Evolutionary conservation across 306 rosid species (phyloP).

Genomic region (Dryas drummondii): DNA sequence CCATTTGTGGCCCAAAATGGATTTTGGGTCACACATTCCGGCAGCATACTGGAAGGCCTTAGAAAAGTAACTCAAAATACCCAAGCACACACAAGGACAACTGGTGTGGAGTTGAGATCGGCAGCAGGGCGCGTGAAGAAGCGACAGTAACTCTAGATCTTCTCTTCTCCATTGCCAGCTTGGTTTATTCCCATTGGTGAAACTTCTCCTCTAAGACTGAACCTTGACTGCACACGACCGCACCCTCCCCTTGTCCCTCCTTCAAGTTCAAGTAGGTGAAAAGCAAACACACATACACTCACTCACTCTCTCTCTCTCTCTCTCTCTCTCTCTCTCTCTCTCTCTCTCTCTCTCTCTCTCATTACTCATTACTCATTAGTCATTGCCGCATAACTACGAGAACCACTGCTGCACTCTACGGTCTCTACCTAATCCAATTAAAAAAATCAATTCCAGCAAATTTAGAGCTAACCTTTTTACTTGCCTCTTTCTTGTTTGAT

Average conservation of each 20-base stretch:
- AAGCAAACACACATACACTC: conserved; percentile 43
- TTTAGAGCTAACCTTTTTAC: not conserved
- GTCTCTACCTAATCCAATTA: conserved; percentile 64
- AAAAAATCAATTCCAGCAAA: not conserved
- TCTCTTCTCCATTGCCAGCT: conserved; percentile 21
- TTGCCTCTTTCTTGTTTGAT: not conserved
- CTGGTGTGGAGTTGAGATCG: not conserved
- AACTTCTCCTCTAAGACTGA: conserved; percentile 4
- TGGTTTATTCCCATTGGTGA: conserved; percentile 31
- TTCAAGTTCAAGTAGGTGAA: conserved; percentile 57
- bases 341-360: too few relatives aligned
- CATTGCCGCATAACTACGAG: conserved; percentile 29
- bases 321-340: too few relatives aligned
- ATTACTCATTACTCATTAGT: not conserved
- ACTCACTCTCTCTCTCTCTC: too few relatives aligned
- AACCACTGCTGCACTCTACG: conserved; percentile 54
- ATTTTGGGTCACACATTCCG: too few relatives aligned
- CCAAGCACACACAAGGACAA: too few relatives aligned
- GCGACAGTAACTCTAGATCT: conserved; percentile 2
- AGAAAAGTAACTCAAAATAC: too few relatives aligned
- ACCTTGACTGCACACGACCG: conserved; percentile 50
- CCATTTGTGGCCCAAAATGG: too few relatives aligned
- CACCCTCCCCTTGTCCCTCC: conserved; percentile 19
- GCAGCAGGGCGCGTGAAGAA: too few relatives aligned
- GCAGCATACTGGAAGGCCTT: too few relatives aligned